Base-by-base conservation (phyloP, 1,284 basidiomycete species). In the Fomitopsis pinicola region DNA sequence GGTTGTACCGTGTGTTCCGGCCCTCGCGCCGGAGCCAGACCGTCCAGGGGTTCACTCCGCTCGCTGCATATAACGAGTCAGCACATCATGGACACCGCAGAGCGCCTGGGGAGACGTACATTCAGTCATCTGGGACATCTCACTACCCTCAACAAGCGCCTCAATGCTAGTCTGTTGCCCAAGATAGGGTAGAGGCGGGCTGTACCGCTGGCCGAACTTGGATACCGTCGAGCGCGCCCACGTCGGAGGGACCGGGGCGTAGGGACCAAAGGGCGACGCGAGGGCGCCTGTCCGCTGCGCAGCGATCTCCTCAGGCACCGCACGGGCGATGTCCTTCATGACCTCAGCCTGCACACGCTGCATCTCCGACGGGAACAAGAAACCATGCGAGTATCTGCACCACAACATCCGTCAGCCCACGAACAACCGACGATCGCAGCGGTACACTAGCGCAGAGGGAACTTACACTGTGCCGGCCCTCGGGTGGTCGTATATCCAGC, bases 401-500 rank as follows among this genome's bases (percentile, higher is more conserved):
- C 36, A 54, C 48, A 17, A 22, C 12, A 33, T 30, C 55, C 66
- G 33, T 26, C 45, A 72, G 61, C 58, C 42, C 55, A 33, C 65
- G 55, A 50, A 56, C 17, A 50, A 40, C 53, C 55, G 26, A 35
- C 38, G 17, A 35, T 28, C 19, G 19, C 30, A 22, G 40, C 42
- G 54, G 53, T 28, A 22, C 3, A 22, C 22, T 22, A 2, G 22
- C 22, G 22, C 1, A 45, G 2, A 57, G 33, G n/a, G 53, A 53
- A 79, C 90, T 71, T 79, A 94, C 85, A 95, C 93, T 22, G 96
- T 98, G 54, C 91, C 89, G 2, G 92, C 87, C 58, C 94, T 90
- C 0, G 97, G 97, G 76, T 98, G 96, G 74, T 99, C 97, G 76
- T 99, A 98, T 66, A 99, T 95, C 94, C 94, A 98, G 75, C 97